Evolutionary conservation across 768 basidiomycete species (phyloP), one percentile per base, ranked within the genome.

Genomic region (Leccinum incarnatum): DNA sequence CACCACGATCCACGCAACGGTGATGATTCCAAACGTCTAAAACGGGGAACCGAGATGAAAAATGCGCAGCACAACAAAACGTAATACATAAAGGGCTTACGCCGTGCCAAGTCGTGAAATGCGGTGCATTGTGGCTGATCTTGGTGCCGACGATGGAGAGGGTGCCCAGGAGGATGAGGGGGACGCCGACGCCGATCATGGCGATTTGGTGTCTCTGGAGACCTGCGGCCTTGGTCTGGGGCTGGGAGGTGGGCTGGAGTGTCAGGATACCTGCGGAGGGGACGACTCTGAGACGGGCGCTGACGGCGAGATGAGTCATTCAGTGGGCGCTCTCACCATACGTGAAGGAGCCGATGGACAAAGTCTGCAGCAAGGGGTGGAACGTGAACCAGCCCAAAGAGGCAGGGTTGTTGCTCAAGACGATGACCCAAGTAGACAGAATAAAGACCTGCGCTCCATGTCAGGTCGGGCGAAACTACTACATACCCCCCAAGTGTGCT

Each of bases 51-150:
- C 1, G 32, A 14, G 23, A 36, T 55, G 23, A 45, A 32, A 32
- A 50, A n/a, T 55, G 30, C 48, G 17, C 32, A 47, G 46, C 25
- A 30, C 17, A 25, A 30, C 6, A 23, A 32, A 5, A 32, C 30
- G 30, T 32, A 32, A 32, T 19, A 11, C 27, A 34, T 42, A n/a
- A 19, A 37, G 42, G 23, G 66, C 84, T 65, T 69, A 91, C 89
- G 4, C 83, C 85, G 73, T 94, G 93, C 89, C 88, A 90, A 9
- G 84, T 81, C 4, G 78, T 80, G 59, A 90, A 87, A 67, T 93
- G 92, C 4, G 75, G 59, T 1, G 77, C 78, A 5, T 64, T 72
- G 53, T 81, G 74, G 0, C 78, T 56, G 46, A 70, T 72, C 69
- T 95, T 95, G 67, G 87, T 85, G 56, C 79, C 80, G 53, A 79